A percentile compares a stretch with the other conserved stretches of the same genome.
These are phyloP conservation scores for Saccharomyces hybrid DNA, from an alignment of 1,139 yeast genomes.

Conservation along the genomic window DNA sequence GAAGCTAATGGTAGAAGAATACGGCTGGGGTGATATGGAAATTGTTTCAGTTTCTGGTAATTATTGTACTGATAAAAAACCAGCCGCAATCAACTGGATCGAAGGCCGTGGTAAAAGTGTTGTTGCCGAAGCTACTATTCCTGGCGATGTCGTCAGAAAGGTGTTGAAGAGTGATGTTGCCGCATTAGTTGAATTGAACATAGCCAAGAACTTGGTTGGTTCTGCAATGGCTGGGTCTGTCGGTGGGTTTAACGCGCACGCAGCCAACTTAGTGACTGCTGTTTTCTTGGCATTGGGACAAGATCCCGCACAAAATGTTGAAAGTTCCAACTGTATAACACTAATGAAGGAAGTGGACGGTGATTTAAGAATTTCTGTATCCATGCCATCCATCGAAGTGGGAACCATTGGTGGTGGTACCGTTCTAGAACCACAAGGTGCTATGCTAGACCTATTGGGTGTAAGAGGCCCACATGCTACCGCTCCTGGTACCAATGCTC, in stretches of 20 bases:
- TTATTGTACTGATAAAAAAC: constrained; percentile 94
- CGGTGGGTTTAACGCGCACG: constrained; percentile 98
- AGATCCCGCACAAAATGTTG: constrained; percentile 98
- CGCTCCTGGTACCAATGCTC: constrained; percentile 88
- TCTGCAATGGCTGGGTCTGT: constrained; percentile 98
- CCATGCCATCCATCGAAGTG: constrained; percentile 98
- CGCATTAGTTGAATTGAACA: constrained; percentile 83
- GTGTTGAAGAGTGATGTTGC: constrained; percentile 89
- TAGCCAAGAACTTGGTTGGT: constrained; percentile 84
- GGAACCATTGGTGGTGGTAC: constrained; percentile 99
- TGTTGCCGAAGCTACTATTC: constrained; percentile 93
- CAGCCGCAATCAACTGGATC: constrained; percentile 98
- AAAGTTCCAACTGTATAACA: constrained; percentile 94
- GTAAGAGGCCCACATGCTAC: constrained; percentile 95
- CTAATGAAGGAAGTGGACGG: constrained; percentile 81
- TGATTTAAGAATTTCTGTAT: constrained; percentile 80
- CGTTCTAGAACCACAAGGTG: constrained; percentile 90
- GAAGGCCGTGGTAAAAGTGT: constrained; percentile 98
- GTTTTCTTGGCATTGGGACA: constrained; percentile 92
- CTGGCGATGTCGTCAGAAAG: constrained; percentile 66
- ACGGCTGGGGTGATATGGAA: constrained; percentile 91
- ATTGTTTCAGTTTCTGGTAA: constrained; percentile 92
- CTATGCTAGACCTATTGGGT: constrained; percentile 90
- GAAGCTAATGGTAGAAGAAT: constrained; percentile 75
- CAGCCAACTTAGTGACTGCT: constrained; percentile 93